Conservation (phyloP, 208 protist species). For the Trypanosoma theileri region DNA sequence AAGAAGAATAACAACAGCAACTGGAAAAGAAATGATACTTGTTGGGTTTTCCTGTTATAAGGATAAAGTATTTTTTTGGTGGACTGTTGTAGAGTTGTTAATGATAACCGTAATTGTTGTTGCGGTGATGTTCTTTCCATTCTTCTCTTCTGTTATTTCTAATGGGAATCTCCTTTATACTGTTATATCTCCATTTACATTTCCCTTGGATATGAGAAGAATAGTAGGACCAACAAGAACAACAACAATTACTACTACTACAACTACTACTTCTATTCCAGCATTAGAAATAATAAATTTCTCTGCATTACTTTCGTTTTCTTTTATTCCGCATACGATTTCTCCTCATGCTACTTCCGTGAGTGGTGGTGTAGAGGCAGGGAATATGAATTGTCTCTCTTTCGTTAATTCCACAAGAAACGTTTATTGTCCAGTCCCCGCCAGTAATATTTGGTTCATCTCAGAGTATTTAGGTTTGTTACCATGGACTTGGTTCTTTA, state of each 20-base stretch:
- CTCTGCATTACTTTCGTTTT: no score
- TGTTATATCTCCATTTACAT: no score
- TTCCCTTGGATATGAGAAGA: no score
- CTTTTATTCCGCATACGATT: no score
- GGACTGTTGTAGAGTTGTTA: conserved; percentile 27
- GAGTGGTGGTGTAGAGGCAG: no score
- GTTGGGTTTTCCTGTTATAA: conserved; percentile 58
- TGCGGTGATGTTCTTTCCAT: conserved; percentile 29
- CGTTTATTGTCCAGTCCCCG: conserved; percentile 30
- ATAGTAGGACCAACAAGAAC: no score
- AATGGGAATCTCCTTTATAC: no score
- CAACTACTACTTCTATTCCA: no score
- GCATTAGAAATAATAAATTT: no score
- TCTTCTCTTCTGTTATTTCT: conserved; percentile 21
- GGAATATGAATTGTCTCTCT: not conserved
- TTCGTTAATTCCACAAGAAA: not conserved
- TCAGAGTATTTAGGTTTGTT: conserved; percentile 40
- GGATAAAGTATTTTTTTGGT: conserved; percentile 35
- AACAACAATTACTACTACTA: no score
- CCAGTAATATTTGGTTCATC: conserved; percentile 36
- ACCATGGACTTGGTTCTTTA: conserved; percentile 28
- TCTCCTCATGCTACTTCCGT: no score
- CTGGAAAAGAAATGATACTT: conserved; percentile 14
- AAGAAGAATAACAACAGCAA: not conserved
- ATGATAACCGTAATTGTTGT: conserved; percentile 15